These are phyloP conservation scores for Aspergillus hancockii DNA, from an alignment of 495 filamentous ascomycete species.

Conservation along the genomic window DNA sequence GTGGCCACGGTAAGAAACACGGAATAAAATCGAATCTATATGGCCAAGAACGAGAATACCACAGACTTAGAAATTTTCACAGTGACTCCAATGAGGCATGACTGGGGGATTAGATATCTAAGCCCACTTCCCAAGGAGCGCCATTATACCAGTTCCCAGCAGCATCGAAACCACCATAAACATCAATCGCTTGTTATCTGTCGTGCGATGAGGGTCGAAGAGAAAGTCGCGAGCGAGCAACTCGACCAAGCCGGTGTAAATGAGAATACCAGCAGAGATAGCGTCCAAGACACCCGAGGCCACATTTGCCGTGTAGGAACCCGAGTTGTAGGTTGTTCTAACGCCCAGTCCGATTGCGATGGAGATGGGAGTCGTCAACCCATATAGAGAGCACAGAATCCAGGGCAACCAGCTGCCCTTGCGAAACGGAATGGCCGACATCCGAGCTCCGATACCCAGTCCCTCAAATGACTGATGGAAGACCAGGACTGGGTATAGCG, in stretches of 20 bases:
- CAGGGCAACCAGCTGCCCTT: constrained; percentile 30
- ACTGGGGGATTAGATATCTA: not conserved
- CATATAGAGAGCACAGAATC: constrained; percentile 32
- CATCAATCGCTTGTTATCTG: constrained; percentile 12
- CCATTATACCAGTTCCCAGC: constrained; percentile 14
- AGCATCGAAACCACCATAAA: constrained; percentile 15
- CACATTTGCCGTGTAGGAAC: constrained; percentile 30
- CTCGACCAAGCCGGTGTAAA: constrained; percentile 40
- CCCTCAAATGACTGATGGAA: constrained; percentile 45
- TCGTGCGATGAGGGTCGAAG: constrained; percentile 37
- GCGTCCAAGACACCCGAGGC: constrained; percentile 35
- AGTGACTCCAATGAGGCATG: not conserved
- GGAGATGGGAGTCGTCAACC: constrained; percentile 35
- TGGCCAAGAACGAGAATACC: too few species aligned
- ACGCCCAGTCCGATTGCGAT: constrained; percentile 38
- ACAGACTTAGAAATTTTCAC: not conserved
- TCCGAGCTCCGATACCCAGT: constrained; percentile 27
- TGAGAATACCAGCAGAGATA: constrained; percentile 34
- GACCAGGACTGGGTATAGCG: constrained; percentile 65
- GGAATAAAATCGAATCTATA: too few species aligned
- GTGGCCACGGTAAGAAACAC: too few species aligned
- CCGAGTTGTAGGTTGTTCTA: constrained; percentile 32
- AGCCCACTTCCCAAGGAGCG: constrained; percentile 15
- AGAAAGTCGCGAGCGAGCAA: constrained; percentile 38
- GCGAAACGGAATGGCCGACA: constrained; percentile 48